These are phyloP conservation scores for Penicillium cosmopolitanum DNA, from an alignment of 495 filamentous ascomycete species.

Conservation along the genomic window DNA sequence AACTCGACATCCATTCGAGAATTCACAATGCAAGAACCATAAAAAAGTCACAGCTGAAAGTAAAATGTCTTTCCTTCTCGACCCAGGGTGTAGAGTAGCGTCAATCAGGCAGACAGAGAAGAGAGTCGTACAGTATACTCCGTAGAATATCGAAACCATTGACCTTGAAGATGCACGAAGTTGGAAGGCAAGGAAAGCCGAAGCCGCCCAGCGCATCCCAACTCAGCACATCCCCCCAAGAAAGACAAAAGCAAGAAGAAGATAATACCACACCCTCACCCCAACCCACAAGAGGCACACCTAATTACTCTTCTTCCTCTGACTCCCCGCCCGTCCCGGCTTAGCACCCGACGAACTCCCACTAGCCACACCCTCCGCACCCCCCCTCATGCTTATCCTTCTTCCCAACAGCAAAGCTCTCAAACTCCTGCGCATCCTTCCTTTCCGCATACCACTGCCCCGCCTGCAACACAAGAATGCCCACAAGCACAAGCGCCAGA, in stretches of 20 bases:
- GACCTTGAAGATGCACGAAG: too few relatives aligned
- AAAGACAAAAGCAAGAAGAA: too few relatives aligned
- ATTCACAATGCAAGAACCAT: background rate
- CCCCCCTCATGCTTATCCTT: slow-evolving; percentile 33
- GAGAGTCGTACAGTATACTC: too few relatives aligned
- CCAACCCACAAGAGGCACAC: background rate
- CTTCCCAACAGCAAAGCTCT: slow-evolving; percentile 54
- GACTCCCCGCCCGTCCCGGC: slow-evolving; percentile 26
- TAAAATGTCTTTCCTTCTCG: background rate
- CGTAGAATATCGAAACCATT: too few relatives aligned
- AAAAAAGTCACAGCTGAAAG: slow-evolving; percentile 3
- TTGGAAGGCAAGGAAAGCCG: too few relatives aligned
- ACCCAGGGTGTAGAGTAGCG: too few relatives aligned
- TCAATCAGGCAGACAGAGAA: too few relatives aligned
- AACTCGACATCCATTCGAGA: slow-evolving; percentile 12
- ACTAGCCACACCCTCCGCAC: slow-evolving; percentile 8
- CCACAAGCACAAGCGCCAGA: slow-evolving; percentile 84
- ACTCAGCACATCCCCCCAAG: too few relatives aligned
- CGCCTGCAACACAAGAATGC: slow-evolving; percentile 90
- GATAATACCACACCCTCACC: too few relatives aligned
- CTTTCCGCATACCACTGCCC: slow-evolving; percentile 98
- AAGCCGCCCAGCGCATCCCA: too few relatives aligned
- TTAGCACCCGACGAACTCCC: slow-evolving; percentile 8
- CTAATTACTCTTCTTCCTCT: slow-evolving; percentile 33
- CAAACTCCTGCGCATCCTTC: slow-evolving; percentile 83